Base-by-base conservation (phyloP, 495 filamentous ascomycete species). In the Penicilliopsis zonata region DNA sequence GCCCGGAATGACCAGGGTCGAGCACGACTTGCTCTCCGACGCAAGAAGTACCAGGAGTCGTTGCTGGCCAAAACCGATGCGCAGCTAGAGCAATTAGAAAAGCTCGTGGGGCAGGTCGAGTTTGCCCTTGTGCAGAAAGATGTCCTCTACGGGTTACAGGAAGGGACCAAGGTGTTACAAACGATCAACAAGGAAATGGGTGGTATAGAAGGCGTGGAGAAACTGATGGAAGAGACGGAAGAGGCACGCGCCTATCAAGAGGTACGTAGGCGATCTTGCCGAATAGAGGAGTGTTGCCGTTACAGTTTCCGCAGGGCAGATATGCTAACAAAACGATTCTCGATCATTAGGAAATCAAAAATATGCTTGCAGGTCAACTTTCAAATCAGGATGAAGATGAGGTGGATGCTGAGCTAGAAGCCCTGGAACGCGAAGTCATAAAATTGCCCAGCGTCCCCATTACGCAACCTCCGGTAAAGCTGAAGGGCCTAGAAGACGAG, bases 121-220 rank as follows among this genome's bases (percentile, higher is more conserved):
- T 96, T 96, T 56, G 80, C 88, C 25, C 69, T 90, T 8, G 86
- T 96, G 19, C 86, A 96, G 64, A 94, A 93, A 56, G 86, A 94
- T 59, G 82, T 98, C 4, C 38, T 96, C 8, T 95, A 79, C 51
- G 90, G 90, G 1, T 61, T 98, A 39, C 81, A 92, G 50, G 84
- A 95, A 61, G 90, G 90, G 13, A 96, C 90, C 1, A 65, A 67
- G 26, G 90, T 95, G 18, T 64, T 98, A 38, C 73, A 79, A 44
- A 81, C 92, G 46, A 95, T 98, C 35, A 76, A 95, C 43, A 74
- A 72, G 40, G 90, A 98, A 61, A 98, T 98, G 86, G 92, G 88
- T 17, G 87, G 87, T 1, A 65, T 98, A 33, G 86, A 93, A 42
- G 72, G 78, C 34, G 87, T 96, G 30, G 87, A 94, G 69, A 83